Conservation (phyloP, 768 basidiomycete genomes). For the Fomitopsis pulvina region DNA sequence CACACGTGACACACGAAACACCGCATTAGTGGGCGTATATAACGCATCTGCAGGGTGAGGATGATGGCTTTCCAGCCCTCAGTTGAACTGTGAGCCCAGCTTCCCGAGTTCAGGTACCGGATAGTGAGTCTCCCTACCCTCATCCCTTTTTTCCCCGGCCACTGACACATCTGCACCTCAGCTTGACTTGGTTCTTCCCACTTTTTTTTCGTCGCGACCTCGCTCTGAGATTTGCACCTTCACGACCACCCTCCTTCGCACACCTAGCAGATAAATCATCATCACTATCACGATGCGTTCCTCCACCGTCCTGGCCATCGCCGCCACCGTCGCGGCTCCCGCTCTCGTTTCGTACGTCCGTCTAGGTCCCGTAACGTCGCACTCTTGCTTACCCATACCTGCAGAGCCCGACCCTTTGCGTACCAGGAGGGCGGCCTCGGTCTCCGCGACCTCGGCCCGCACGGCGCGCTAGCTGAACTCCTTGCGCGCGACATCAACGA, state of each 20-base stretch:
- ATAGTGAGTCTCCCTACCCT: neutral
- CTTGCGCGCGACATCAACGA: too few species aligned
- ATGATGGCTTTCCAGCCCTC: neutral
- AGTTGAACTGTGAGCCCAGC: neutral
- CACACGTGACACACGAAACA: neutral
- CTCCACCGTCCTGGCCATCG: neutral
- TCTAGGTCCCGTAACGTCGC: neutral
- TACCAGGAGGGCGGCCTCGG: too few species aligned
- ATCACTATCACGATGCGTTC: neutral
- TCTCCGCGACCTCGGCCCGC: too few species aligned
- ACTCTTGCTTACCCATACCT: neutral
- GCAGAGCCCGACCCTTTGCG: neutral
- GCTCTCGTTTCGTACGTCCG: neutral
- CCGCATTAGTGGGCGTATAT: neutral
- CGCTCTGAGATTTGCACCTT: neutral
- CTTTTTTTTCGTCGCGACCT: neutral
- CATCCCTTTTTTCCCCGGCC: neutral
- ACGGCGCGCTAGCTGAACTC: too few species aligned
- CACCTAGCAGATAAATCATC: neutral
- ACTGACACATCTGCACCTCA: too few species aligned
- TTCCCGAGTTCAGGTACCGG: neutral
- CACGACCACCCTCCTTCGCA: neutral
- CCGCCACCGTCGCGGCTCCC: neutral
- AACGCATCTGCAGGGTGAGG: neutral
- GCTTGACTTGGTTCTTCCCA: neutral